Evolutionary conservation across 2,329 filamentous ascomycete species (phyloP), one percentile per base, ranked within the genome.

Genomic region (Rosellinia necatrix): DNA sequence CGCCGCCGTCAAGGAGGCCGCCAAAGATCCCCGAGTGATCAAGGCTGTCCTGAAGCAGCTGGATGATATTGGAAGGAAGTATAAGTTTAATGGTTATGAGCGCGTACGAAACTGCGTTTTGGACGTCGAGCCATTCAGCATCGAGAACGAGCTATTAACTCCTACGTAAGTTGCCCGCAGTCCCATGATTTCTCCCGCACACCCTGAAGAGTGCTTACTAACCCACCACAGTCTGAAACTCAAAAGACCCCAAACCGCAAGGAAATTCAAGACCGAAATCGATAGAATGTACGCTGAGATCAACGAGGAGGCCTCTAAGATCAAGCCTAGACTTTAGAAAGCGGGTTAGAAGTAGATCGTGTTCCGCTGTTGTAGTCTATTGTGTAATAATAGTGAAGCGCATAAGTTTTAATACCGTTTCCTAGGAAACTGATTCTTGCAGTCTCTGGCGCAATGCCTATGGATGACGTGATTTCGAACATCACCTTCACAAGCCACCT

Each of bases 31-130:
- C 47, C 86, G 86, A 68, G 84, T 99, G 19, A 81, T 85, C 63
- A 83, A 84, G 68, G 89, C 90, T 2, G 87, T 96, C 53, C 71
- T 96, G 62, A 88, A 87, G 72, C 84, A 94, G 63, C 77, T 99
- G 29, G 89, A 94, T 57, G 82, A 80, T 51, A 88, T 96, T 56
- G 91, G 85, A 38, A 89, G 83, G 77, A 88, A 87, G 76, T 85
- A 90, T 73, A 96, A 94, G 77, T 92, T 99, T 74, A 94, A 96
- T 71, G 90, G 87, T 64, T 97, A 90, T 66, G 94, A 99, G 80
- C 85, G 85, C 62, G 87, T 97, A 42, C 84, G 82, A 71, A 89
- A 87, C 64, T 81, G 88, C 53, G 75, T 88, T 60, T 75, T 99
- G 64, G 87, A 89, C 66, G 66, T 97, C 12, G 94, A 99, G 57